phyloP scores from a whole-genome alignment of 2,329 filamentous ascomycete genomes.

The Calonectria fujianensis region DNA sequence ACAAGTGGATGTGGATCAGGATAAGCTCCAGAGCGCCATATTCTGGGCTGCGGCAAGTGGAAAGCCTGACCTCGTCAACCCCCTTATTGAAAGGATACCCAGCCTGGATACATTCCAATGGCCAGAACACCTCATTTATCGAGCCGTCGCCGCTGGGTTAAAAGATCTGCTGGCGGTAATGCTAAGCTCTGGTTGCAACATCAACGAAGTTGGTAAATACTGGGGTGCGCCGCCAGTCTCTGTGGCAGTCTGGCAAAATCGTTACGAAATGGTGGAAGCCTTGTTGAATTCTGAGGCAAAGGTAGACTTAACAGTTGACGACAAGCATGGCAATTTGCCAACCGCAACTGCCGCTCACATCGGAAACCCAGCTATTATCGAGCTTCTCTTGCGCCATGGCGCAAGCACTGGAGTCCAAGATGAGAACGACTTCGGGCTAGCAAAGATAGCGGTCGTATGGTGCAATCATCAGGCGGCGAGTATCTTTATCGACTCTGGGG shows the following conservation, averaged over 20 bases:
- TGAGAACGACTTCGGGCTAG: neutral
- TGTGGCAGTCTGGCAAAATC: no score
- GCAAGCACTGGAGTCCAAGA: neutral
- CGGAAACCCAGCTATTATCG: neutral
- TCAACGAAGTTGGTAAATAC: neutral
- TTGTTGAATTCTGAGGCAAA: neutral
- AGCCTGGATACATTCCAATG: no score
- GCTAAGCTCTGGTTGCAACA: neutral
- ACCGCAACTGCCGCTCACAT: neutral
- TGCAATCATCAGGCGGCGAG: neutral
- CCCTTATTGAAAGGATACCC: no score
- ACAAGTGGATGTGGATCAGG: no score
- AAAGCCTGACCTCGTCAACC: no score
- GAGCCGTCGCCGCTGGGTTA: no score
- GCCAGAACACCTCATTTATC: no score
- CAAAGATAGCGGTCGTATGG: neutral
- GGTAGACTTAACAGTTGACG: neutral
- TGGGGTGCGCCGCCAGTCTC: no score
- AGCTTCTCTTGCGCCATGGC: neutral
- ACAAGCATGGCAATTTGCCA: neutral
- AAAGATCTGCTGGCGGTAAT: neutral
- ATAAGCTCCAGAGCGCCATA: no score
- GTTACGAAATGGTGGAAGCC: neutral
- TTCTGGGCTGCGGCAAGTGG: no score
- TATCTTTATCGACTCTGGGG: neutral